Evolutionary conservation across 768 basidiomycete genomes (phyloP), one percentile per base, ranked within the genome.

Genomic region (Lentinula raphanica): DNA sequence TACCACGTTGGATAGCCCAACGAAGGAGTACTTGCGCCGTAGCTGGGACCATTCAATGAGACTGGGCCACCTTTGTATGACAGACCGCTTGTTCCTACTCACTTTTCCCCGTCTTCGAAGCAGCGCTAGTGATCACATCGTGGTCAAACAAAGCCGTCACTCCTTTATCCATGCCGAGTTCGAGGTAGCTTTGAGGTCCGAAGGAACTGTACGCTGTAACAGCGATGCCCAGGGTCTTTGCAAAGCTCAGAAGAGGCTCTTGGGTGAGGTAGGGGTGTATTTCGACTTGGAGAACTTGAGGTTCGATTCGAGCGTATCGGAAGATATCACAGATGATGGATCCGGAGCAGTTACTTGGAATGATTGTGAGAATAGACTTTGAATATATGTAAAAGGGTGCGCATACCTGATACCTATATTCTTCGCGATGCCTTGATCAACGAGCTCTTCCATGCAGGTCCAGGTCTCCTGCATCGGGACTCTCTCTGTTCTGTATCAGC

Each of bases 381-480:
- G 36, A 58, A n/a, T 35, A 35, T 35, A 39, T 19, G 31, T 48
- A n/a, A 23, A 28, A 40, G 45, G 17, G 63, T 69, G 39, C 13
- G 27, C 12, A 29, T 63, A 84, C 87, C 85, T 86, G 62, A 92
- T 66, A 58, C 91, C 94, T 63, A 95, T 91, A 67, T 92, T 88
- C 76, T 83, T 90, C 9, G 76, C 82, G 39, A 86, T 68, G 7
- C 86, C 86, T 42, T 79, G 77, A 62, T 90, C 87, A 48, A 87
- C 86, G 21, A 94, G 80, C 60, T 79, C 76, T 71, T 96, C 94
- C 85, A 96, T 82, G 15, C 82, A 90, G 40, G 71, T 67, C 91
- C 92, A 95, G 17, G 94, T 95, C 74, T 91, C 87, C 64, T 85
- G 83, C 68, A 90, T 80, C 38, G 87, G 86, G 0, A 82, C 84